phyloP scores from a whole-genome alignment of 331 rosid species.

The Erythrophleum ivorense region DNA sequence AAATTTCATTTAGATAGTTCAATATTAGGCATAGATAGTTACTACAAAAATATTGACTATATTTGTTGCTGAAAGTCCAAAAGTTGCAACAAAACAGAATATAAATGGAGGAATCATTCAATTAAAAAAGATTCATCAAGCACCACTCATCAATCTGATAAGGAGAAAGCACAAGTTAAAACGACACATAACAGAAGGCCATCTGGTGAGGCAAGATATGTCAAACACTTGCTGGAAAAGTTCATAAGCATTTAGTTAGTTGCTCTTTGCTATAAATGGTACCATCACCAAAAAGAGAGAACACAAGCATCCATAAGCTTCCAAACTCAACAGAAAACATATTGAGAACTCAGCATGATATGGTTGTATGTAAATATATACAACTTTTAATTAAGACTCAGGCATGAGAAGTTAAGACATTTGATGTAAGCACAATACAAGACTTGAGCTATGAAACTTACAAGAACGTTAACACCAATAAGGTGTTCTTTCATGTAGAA shows the following conservation, averaged over 20 bases:
- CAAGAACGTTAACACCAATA: constrained; percentile 94
- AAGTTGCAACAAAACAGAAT: too few species aligned
- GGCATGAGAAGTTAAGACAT: constrained; percentile 26
- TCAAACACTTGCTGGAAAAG: neutral
- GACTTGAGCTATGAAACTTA: constrained; percentile 43
- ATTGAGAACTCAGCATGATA: neutral
- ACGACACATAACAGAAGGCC: neutral
- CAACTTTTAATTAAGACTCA: constrained; percentile 5
- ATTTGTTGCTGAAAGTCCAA: too few species aligned
- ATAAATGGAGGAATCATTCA: too few species aligned
- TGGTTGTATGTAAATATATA: constrained; percentile 10
- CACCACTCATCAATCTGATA: neutral
- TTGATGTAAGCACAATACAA: constrained; percentile 27
- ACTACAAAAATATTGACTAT: too few species aligned
- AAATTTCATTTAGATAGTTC: too few species aligned
- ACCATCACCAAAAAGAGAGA: neutral
- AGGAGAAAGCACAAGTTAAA: constrained; percentile 5
- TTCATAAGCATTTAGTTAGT: neutral
- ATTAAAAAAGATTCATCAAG: neutral
- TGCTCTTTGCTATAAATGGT: constrained; percentile 5
- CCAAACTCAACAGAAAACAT: neutral
- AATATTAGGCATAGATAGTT: too few species aligned
- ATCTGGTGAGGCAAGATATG: constrained; percentile 12
- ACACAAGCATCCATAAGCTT: neutral
- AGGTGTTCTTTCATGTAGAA: constrained; percentile 74